Percentiles rank a stretch among this genome's conserved stretches.
These are phyloP conservation scores for Entonaema liquescens DNA, from an alignment of 495 filamentous ascomycete species.

Conservation along the genomic window DNA sequence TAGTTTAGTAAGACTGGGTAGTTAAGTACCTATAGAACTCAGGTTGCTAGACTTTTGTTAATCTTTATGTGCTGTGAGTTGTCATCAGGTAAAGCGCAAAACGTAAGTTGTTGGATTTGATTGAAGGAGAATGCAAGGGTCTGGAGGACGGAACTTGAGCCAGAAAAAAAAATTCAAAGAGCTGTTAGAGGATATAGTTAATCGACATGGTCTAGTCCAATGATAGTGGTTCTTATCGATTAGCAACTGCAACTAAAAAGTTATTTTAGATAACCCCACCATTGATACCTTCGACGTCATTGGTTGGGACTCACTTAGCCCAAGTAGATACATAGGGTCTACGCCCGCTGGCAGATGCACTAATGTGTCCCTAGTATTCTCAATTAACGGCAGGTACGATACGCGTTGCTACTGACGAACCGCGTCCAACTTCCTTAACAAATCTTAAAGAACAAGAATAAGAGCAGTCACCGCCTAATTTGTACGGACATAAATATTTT, in stretches of 20 bases:
- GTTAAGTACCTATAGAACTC: background rate
- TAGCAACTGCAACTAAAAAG: slow-evolving; percentile 1
- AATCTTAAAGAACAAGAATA: too few species aligned
- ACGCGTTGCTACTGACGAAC: slow-evolving; percentile 4
- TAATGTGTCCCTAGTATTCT: slow-evolving; percentile 1
- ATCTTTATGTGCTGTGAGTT: background rate
- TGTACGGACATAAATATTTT: too few species aligned
- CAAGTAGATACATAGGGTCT: background rate
- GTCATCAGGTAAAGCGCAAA: slow-evolving; percentile 19
- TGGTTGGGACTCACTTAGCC: slow-evolving; percentile 18
- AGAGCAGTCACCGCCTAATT: too few species aligned
- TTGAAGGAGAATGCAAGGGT: slow-evolving; percentile 9
- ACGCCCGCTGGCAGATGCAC: background rate
- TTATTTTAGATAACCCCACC: slow-evolving; percentile 11
- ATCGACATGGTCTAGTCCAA: slow-evolving; percentile 25
- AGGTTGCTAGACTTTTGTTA: background rate
- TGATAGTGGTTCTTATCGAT: slow-evolving; percentile 30
- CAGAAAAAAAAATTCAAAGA: slow-evolving; percentile 24
- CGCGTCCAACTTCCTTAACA: slow-evolving; percentile 20
- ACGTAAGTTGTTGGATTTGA: slow-evolving; percentile 7
- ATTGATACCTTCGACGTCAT: slow-evolving; percentile 13
- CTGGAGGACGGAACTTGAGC: slow-evolving; percentile 23
- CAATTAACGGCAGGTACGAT: slow-evolving; percentile 10
- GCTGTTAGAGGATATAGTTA: slow-evolving; percentile 13
- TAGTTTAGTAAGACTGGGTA: background rate